Evolutionary conservation across 352 stramenopile genomes (phyloP).

Genomic region (Pythium volutum): DNA sequence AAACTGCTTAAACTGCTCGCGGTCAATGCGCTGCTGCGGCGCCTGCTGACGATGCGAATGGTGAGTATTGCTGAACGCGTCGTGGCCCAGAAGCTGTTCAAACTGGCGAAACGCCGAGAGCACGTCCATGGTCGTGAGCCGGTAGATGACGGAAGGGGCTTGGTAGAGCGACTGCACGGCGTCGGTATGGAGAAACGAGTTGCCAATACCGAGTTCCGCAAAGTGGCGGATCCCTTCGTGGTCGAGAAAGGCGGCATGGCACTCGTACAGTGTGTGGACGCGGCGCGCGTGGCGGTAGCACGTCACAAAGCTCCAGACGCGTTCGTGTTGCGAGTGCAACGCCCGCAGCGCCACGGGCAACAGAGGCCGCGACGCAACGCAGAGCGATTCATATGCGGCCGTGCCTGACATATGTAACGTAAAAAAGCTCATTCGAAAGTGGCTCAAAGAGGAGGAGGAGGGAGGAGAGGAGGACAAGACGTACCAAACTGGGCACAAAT

Average conservation of each 20-base stretch:
- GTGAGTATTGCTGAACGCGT: conserved; percentile 40
- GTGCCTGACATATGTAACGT: conserved; percentile 36
- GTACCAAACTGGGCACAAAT: conserved; percentile 67
- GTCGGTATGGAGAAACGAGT: conserved; percentile 75
- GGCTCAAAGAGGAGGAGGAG: conserved; percentile 7
- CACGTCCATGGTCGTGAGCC: conserved; percentile 68
- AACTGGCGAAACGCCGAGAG: conserved; percentile 64
- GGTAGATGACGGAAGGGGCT: conserved; percentile 38
- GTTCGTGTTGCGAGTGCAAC: conserved; percentile 63
- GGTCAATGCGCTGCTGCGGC: conserved; percentile 57
- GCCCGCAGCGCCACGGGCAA: conserved; percentile 51
- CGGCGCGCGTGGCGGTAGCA: conserved; percentile 72
- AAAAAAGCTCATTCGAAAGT: too few species aligned
- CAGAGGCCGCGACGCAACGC: conserved; percentile 33
- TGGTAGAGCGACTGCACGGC: conserved; percentile 75
- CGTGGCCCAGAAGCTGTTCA: conserved; percentile 53
- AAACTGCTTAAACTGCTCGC: conserved; percentile 69
- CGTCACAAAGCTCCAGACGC: conserved; percentile 78
- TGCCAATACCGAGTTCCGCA: conserved; percentile 67
- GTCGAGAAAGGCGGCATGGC: conserved; percentile 56
- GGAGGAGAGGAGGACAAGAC: conserved; percentile 14
- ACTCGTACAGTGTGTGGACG: conserved; percentile 75
- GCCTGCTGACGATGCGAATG: conserved; percentile 13
- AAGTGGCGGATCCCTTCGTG: conserved; percentile 69
- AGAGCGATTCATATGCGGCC: conserved; percentile 50